These are phyloP conservation scores for Aspergillus steynii DNA, from an alignment of 495 filamentous ascomycete species.

Conservation along the genomic window DNA sequence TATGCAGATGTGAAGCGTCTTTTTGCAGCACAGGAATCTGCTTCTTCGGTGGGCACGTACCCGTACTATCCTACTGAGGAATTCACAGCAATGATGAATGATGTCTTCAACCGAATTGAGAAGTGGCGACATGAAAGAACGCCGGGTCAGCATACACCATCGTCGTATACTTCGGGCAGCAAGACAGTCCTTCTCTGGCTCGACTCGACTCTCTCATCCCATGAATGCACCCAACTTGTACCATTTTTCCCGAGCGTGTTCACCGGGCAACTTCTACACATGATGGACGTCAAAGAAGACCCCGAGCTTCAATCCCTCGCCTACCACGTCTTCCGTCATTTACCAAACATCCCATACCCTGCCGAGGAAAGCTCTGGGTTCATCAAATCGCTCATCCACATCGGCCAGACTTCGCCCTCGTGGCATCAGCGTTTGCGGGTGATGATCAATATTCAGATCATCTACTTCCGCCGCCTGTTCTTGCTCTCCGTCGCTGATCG, in stretches of 20 bases:
- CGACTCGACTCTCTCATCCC: conserved; percentile 83
- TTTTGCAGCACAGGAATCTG: conserved; percentile 72
- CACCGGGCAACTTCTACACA: conserved; percentile 89
- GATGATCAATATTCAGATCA: conserved; percentile 97
- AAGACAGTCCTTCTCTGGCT: conserved; percentile 97
- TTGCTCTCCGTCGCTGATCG: conserved; percentile 77
- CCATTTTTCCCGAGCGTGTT: conserved; percentile 89
- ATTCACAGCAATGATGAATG: conserved; percentile 67
- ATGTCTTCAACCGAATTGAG: conserved; percentile 80
- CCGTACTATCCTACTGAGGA: conserved; percentile 78
- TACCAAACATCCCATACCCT: conserved; percentile 93
- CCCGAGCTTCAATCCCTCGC: conserved; percentile 91
- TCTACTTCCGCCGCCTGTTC: conserved; percentile 97
- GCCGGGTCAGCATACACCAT: conserved; percentile 89
- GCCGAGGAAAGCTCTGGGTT: conserved; percentile 81
- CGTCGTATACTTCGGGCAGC: conserved; percentile 90
- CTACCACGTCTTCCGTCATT: conserved; percentile 95
- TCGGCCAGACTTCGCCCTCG: conserved; percentile 80
- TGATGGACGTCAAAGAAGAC: conserved; percentile 99
- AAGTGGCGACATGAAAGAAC: conserved; percentile 81
- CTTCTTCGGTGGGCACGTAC: conserved; percentile 80
- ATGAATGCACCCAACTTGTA: conserved; percentile 89
- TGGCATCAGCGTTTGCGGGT: conserved; percentile 98
- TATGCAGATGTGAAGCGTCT: conserved; percentile 75
- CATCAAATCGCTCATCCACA: conserved; percentile 80